phyloP scores from a whole-genome alignment of 2,329 filamentous ascomycete genomes.

The Colletotrichum paranaense region DNA sequence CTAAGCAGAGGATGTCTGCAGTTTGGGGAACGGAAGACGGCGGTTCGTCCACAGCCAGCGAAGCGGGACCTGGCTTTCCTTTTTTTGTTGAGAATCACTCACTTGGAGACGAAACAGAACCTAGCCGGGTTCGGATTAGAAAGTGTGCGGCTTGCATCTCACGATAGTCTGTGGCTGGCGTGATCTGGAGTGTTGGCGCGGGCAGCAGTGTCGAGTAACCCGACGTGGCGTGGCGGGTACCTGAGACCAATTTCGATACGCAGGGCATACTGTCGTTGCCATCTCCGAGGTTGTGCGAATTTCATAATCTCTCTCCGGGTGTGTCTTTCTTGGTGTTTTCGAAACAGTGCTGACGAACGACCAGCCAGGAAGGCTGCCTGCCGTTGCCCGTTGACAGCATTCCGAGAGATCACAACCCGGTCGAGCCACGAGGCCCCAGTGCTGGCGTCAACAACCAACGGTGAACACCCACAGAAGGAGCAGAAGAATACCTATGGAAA shows the following conservation, averaged over 20 bases:
- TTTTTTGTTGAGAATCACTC: conserved; percentile 33
- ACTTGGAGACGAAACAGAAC: conserved; percentile 28
- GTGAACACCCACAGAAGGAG: neutral
- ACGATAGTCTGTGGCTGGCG: conserved; percentile 27
- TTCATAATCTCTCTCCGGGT: neutral
- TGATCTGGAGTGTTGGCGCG: conserved; percentile 11
- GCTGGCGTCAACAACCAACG: neutral
- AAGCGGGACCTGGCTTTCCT: conserved; percentile 9
- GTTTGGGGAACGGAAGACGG: neutral
- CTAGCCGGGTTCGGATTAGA: conserved; percentile 27
- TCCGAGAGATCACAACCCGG: neutral
- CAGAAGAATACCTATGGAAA: neutral
- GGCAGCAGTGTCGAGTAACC: neutral
- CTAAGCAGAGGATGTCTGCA: conserved; percentile 17
- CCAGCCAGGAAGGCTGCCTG: neutral
- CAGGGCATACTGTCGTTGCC: conserved; percentile 6
- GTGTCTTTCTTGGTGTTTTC: neutral
- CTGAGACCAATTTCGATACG: conserved; percentile 29
- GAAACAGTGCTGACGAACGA: neutral
- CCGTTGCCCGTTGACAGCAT: neutral
- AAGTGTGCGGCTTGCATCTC: conserved; percentile 27
- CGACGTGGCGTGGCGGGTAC: conserved; percentile 28
- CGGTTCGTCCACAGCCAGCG: conserved; percentile 4
- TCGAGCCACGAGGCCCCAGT: neutral
- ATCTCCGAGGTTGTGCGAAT: neutral